Evolutionary conservation across 2,329 filamentous ascomycete species (phyloP).

Genomic region (Ploettnerulaceae sp.): DNA sequence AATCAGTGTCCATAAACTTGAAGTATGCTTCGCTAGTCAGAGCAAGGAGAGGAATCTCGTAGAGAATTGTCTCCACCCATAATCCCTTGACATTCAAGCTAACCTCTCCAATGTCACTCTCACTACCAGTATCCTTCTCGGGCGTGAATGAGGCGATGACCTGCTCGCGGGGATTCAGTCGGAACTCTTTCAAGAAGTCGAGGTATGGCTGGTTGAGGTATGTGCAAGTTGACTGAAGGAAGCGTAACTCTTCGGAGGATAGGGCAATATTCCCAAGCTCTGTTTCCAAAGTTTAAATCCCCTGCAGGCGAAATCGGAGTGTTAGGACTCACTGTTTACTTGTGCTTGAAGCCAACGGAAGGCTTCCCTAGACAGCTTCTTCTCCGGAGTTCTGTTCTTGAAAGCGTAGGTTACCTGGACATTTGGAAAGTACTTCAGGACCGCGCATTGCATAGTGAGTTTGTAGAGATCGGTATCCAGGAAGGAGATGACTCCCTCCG

Average conservation of each 20-base stretch:
- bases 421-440: slow-evolving; percentile 86
- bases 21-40: slow-evolving; percentile 96
- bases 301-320: background rate
- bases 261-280: slow-evolving; percentile 79
- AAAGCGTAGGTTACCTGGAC: slow-evolving; percentile 84
- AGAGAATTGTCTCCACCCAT: slow-evolving; percentile 95
- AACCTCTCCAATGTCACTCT: slow-evolving; percentile 68
- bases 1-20: slow-evolving; percentile 90
- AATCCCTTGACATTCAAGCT: slow-evolving; percentile 71
- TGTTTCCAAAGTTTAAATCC: slow-evolving; percentile 38
- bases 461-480: slow-evolving; percentile 82
- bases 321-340: slow-evolving; percentile 63
- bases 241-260: slow-evolving; percentile 72
- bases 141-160: slow-evolving; percentile 56
- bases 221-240: slow-evolving; percentile 70
- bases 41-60: slow-evolving; percentile 92
- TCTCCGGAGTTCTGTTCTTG: slow-evolving; percentile 91
- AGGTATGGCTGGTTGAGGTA: slow-evolving; percentile 79
- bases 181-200: slow-evolving; percentile 74
- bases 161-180: slow-evolving; percentile 75
- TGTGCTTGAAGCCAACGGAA: slow-evolving; percentile 83
- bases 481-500: slow-evolving; percentile 76
- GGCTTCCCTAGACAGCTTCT: slow-evolving; percentile 79
- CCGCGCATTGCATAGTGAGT: slow-evolving; percentile 96
- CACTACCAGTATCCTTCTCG: slow-evolving; percentile 53